Conservation (phyloP, 345 rosid genomes). For the Citrus reticulata region DNA sequence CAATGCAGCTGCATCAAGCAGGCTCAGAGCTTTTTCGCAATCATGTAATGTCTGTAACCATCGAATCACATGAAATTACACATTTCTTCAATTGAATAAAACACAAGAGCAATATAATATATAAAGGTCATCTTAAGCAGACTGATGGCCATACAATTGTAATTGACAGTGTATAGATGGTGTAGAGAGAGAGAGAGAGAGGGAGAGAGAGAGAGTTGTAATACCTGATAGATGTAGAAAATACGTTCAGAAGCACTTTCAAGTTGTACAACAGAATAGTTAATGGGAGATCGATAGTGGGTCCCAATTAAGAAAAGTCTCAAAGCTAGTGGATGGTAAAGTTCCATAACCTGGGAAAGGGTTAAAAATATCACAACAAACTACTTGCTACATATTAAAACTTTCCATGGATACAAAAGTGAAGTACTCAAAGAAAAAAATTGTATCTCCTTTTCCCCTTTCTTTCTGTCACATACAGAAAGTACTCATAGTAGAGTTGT, state of each 20-base stretch:
- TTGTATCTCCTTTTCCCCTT: too few species aligned
- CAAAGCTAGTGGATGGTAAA: slow-evolving; percentile 85
- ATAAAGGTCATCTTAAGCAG: background rate
- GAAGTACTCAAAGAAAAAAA: background rate
- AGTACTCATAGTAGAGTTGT: background rate
- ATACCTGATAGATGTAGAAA: slow-evolving; percentile 91
- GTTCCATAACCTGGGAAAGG: slow-evolving; percentile 59
- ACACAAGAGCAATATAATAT: background rate
- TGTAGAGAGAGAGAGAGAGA: background rate
- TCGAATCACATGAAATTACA: slow-evolving; percentile 14
- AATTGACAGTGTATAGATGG: slow-evolving; percentile 5
- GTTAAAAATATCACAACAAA: background rate
- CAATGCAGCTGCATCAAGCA: slow-evolving; percentile 31
- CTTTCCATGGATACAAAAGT: background rate
- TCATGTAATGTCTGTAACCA: slow-evolving; percentile 75
- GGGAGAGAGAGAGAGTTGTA: background rate
- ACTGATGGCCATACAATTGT: background rate
- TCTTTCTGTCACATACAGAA: background rate
- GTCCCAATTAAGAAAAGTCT: slow-evolving; percentile 85
- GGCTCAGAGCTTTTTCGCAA: slow-evolving; percentile 52
- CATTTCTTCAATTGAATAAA: background rate
- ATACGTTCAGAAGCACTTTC: slow-evolving; percentile 96
- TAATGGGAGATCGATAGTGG: slow-evolving; percentile 92
- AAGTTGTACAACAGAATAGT: slow-evolving; percentile 74
- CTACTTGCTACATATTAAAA: background rate